Evolutionary conservation across 208 protist species (phyloP), one percentile per base, ranked within the genome.

Genomic region (Crithidia acanthocephali): DNA sequence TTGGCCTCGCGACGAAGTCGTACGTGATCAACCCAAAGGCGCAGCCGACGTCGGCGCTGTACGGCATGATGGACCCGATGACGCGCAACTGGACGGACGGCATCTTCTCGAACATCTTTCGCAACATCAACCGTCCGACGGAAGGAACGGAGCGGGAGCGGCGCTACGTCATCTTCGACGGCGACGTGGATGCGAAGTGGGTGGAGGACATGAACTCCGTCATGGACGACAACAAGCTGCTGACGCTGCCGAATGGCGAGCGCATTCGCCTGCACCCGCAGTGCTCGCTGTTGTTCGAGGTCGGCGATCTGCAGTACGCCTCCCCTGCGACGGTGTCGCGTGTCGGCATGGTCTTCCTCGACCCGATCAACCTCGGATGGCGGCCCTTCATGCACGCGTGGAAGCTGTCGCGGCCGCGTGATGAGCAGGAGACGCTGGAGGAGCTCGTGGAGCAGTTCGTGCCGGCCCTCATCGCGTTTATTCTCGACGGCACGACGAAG

Each of bases 141-240:
- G 91, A 94, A 42, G 84, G 79, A 25, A 74, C 66, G 53, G 90
- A 82, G 55, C 74, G 84, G 63, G 96, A 99, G 79, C 81, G 95
- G 22, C 88, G 97, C 27, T 99, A 99, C 74, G 97, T 99, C 62
- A 87, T 99, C 33, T 99, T 99, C 83, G 99, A 99, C 79, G 98
- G 98, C 56, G 99, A 99, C 85, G 98, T 99, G 20, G 99, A 99
- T 83, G 98, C 99, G 2, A 93, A 98, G 69, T 99, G 98, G 98
- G 98, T 99, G 57, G 98, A 99, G 90, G 98, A 99, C 80, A 99
- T 99, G 98, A 99, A 99, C 88, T 99, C 98, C 25, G 98, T 99
- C 40, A 99, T 99, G 98, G 99, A 99, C 80, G 98, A 99, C 86
- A 99, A 99, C 86, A 99, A 99, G 86, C 80, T 99, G 42, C 88